phyloP scores from a whole-genome alignment of 2,329 filamentous ascomycete genomes.

The Juglanconis sp. region DNA sequence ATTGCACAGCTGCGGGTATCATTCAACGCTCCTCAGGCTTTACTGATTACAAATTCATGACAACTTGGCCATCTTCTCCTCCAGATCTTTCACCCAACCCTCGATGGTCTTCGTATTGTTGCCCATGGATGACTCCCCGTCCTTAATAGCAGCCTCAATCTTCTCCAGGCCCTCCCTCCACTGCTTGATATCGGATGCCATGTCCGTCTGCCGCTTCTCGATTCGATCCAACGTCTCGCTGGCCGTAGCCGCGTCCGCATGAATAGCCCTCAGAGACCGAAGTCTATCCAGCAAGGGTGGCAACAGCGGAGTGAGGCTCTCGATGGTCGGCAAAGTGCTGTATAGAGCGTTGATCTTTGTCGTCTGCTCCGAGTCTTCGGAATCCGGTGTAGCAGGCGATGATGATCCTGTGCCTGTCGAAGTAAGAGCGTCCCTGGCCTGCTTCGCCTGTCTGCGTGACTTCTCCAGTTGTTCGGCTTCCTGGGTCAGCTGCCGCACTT shows the following conservation, averaged over 20 bases:
- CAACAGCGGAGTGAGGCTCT: conserved; percentile 78
- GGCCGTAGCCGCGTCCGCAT: conserved; percentile 81
- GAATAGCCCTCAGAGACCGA: conserved; percentile 77
- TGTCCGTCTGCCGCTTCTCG: conserved; percentile 76
- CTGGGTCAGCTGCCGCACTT: conserved; percentile 65
- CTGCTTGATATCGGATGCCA: conserved; percentile 67
- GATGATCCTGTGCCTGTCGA: conserved; percentile 32
- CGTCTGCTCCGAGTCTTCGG: conserved; percentile 65
- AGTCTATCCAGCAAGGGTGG: conserved; percentile 83
- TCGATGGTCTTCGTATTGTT: conserved; percentile 83
- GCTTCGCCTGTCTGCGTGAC: conserved; percentile 58
- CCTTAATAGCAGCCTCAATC: conserved; percentile 55
- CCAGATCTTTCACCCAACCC: conserved; percentile 83
- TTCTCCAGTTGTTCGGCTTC: conserved; percentile 73
- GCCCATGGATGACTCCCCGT: conserved; percentile 67
- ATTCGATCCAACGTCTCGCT: conserved; percentile 73
- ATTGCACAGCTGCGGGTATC: conserved; percentile 32
- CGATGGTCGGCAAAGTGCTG: conserved; percentile 82
- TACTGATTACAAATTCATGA: conserved; percentile 28
- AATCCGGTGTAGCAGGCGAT: conserved; percentile 31
- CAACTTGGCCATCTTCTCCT: conserved; percentile 67
- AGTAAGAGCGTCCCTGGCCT: conserved; percentile 57
- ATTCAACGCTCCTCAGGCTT: conserved; percentile 23
- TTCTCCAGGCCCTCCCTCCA: conserved; percentile 21
- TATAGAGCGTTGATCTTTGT: conserved; percentile 91